Base-by-base conservation (phyloP, 371 early-diverging fungal genomes). In the Funneliformis caledonium region DNA sequence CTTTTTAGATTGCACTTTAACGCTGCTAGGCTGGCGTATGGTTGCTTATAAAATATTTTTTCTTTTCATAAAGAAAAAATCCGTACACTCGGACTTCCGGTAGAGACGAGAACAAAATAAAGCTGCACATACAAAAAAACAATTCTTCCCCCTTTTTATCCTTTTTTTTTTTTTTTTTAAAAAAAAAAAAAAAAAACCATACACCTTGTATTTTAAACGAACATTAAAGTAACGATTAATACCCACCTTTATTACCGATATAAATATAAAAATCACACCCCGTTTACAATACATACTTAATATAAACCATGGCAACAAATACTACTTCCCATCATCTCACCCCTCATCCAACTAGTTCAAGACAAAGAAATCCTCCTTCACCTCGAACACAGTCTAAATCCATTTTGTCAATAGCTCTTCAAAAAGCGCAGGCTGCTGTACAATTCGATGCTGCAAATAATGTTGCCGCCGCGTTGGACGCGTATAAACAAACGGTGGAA, bases 371-470 rank as follows among this genome's bases (percentile, higher is more conserved):
- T 22, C 80, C 80, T 22, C 80, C 80, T 19, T 79, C 80, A 42
- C 80, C 80, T 60, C 56, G 80, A 43, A 61, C 80, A 19, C 80
- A 79, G 19, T 79, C 80, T 10, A 79, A 79, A 79, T 79, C 80
- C 45, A 79, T 79, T 50, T 72, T 79, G n/a, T 70, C 80, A 7
- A 70, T 79, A n/a, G 80, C 80, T 14, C 67, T 79, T 26, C 80
- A 79, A 65, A 79, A 79, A 60, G 80, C 80, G 19, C 80, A 79
- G n/a, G 45, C 70, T 7, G 80, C 80, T 43, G 80, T 79, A 19
- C 43, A 65, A 22, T 67, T 79, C n/a, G 80, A 79, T 48, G 67
- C 70, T 33, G 80, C 80, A 4, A 79, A 79, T 70, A 56, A 79
- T 79, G 70, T 79, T 11, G 43, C 26, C 4, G 80, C 80, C 16